Evolutionary conservation across 495 filamentous ascomycete genomes (phyloP).

Genomic region (Neurospora pannonica): DNA sequence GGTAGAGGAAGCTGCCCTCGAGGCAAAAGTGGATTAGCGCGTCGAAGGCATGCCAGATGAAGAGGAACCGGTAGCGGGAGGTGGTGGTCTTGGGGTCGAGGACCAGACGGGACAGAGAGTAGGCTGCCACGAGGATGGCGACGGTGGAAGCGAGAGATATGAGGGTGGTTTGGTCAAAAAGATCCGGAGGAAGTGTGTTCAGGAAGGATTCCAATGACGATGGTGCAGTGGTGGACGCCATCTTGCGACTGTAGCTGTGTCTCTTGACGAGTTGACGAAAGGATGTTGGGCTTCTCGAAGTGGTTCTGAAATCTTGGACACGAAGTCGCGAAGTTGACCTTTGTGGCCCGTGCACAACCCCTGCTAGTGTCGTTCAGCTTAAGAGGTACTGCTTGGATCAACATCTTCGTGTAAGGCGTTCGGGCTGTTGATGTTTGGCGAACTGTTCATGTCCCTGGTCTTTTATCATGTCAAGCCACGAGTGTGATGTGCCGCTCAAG

Average conservation of each 20-base stretch:
- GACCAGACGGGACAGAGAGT: conserved; percentile 31
- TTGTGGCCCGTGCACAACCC: background rate
- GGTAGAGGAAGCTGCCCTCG: conserved; percentile 84
- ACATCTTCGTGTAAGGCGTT: background rate
- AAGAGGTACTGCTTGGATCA: background rate
- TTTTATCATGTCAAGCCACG: background rate
- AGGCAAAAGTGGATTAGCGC: conserved; percentile 79
- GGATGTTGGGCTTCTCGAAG: background rate
- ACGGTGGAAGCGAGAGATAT: conserved; percentile 42
- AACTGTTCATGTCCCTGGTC: background rate
- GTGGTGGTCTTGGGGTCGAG: conserved; percentile 29
- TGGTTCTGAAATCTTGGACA: background rate
- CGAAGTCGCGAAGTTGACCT: background rate
- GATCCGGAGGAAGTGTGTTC: conserved; percentile 25
- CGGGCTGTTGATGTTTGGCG: background rate
- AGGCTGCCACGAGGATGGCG: conserved; percentile 37
- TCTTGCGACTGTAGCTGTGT: background rate
- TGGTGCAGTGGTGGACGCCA: conserved; percentile 11
- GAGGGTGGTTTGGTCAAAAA: conserved; percentile 46
- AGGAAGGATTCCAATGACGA: background rate
- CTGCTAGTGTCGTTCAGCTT: background rate
- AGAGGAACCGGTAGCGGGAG: conserved; percentile 53
- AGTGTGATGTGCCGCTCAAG: background rate
- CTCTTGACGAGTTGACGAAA: background rate
- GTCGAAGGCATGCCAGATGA: conserved; percentile 94